Evolutionary conservation across 106 monocot genomes (phyloP).

Genomic region (Dendrobium chrysotoxum): DNA sequence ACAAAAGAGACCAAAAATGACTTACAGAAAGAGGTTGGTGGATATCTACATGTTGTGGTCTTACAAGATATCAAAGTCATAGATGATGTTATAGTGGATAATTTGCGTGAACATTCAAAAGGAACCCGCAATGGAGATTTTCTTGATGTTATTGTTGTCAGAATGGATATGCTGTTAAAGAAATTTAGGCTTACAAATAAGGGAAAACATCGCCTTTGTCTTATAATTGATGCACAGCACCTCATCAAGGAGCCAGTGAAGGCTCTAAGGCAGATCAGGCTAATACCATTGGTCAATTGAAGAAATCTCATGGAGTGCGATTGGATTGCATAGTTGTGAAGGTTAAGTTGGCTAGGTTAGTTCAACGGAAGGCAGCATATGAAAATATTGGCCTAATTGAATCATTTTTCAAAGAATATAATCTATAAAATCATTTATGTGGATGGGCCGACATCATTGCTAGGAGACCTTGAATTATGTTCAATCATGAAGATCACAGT

Average conservation of each 20-base stretch:
- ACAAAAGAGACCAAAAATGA: conserved; percentile 74
- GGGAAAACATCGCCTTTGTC: conserved; percentile 67
- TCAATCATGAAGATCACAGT: conserved; percentile 95
- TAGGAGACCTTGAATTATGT: conserved; percentile 88
- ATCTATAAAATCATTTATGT: conserved; percentile 47
- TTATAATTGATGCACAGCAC: conserved; percentile 66
- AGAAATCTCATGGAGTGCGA: conserved; percentile 76
- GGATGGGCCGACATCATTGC: conserved; percentile 50
- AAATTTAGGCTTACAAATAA: conserved; percentile 75
- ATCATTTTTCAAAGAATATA: conserved; percentile 50
- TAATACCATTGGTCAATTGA: conserved; percentile 52
- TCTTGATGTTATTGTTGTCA: conserved; percentile 97
- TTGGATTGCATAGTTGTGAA: conserved; percentile 69
- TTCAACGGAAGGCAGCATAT: conserved; percentile 24
- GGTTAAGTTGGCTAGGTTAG: conserved; percentile 20
- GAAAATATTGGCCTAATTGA: conserved; percentile 69
- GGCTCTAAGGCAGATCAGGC: conserved; percentile 89
- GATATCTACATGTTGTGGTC: conserved; percentile 78
- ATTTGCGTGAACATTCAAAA: conserved; percentile 51
- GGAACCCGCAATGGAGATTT: conserved; percentile 73
- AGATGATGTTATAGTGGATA: conserved; percentile 36
- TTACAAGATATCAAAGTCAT: conserved; percentile 57
- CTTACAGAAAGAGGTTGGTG: conserved; percentile 80
- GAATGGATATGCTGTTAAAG: conserved; percentile 91
- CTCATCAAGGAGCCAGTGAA: conserved; percentile 77